Evolutionary conservation across 352 stramenopile species (phyloP).

Genomic region (Globisporangium abappressorium): DNA sequence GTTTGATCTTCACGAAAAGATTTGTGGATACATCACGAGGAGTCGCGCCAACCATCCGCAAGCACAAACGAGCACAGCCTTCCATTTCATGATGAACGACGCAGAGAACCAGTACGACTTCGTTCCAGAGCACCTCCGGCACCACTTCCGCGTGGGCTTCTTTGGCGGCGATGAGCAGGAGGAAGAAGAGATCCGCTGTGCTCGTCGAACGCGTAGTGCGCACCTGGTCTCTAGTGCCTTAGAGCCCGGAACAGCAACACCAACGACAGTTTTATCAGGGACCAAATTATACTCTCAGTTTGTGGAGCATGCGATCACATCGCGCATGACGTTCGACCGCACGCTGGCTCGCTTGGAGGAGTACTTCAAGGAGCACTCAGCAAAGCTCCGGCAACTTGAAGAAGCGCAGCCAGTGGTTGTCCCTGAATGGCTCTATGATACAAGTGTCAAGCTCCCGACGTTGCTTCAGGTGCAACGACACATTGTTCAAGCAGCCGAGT

Average conservation of each 20-base stretch:
- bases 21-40: not conserved
- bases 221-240: conserved; percentile 36
- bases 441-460: conserved; percentile 39
- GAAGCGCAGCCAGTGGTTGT: conserved; percentile 7
- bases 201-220: conserved; percentile 53
- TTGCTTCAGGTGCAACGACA: conserved; percentile 60
- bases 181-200: conserved; percentile 25
- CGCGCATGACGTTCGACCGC: conserved; percentile 51
- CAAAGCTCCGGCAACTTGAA: conserved; percentile 27
- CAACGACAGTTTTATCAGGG: not conserved
- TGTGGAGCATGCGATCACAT: conserved; percentile 50
- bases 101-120: conserved; percentile 33
- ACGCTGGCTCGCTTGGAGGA: conserved; percentile 33
- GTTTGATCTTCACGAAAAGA: too few relatives aligned
- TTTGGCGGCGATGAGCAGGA: conserved; percentile 18
- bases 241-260: not conserved
- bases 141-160: conserved; percentile 41
- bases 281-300: conserved; percentile 44
- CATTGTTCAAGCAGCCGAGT: conserved; percentile 48
- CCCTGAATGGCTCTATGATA: conserved; percentile 14
- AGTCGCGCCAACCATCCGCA: not conserved
- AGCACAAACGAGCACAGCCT: not conserved
- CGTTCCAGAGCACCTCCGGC: conserved; percentile 36
- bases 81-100: not conserved
- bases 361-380: conserved; percentile 36